These are phyloP conservation scores for Lagenaria siceraria DNA, from an alignment of 306 rosid genomes.

Conservation along the genomic window DNA sequence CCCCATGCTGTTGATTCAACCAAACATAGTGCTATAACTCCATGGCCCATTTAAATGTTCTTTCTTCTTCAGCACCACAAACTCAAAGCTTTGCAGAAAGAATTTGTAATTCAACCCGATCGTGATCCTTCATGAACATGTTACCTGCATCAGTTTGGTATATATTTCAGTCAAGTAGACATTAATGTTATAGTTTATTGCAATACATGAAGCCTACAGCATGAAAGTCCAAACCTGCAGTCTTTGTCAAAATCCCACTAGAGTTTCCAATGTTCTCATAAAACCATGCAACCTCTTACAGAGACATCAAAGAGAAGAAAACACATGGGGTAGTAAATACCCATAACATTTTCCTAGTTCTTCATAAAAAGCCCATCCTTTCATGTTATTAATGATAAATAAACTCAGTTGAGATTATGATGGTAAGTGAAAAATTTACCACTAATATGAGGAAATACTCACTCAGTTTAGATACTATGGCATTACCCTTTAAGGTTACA, in stretches of 20 bases:
- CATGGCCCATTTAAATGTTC: slow-evolving; percentile 17
- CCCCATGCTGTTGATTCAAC: slow-evolving; percentile 25
- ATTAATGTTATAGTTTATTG: slow-evolving; percentile 18
- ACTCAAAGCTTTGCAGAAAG: slow-evolving; percentile 1
- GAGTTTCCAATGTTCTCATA: slow-evolving; percentile 32
- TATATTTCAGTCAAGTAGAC: slow-evolving; percentile 19
- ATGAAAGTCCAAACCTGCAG: slow-evolving; percentile 23
- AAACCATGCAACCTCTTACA: slow-evolving; percentile 29
- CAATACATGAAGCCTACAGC: slow-evolving; percentile 21
- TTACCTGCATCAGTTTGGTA: slow-evolving; percentile 9
- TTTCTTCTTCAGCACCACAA: slow-evolving; percentile 18
- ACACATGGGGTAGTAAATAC: slow-evolving; percentile 58
- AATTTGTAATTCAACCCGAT: neutral
- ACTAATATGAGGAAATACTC: neutral
- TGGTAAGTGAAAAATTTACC: neutral
- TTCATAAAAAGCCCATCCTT: slow-evolving; percentile 40
- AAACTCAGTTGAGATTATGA: neutral
- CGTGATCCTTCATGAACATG: neutral
- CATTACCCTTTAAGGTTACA: neutral
- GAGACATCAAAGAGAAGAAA: slow-evolving; percentile 31
- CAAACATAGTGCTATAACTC: slow-evolving; percentile 14
- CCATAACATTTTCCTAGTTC: slow-evolving; percentile 18
- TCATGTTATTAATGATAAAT: slow-evolving; percentile 10
- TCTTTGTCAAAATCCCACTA: slow-evolving; percentile 17
- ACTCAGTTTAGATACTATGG: neutral